Percentiles rank a stretch among this genome's conserved stretches.
These are phyloP conservation scores for Neofusicoccum umdonicola DNA, from an alignment of 2,329 filamentous ascomycete genomes.

Conservation along the genomic window DNA sequence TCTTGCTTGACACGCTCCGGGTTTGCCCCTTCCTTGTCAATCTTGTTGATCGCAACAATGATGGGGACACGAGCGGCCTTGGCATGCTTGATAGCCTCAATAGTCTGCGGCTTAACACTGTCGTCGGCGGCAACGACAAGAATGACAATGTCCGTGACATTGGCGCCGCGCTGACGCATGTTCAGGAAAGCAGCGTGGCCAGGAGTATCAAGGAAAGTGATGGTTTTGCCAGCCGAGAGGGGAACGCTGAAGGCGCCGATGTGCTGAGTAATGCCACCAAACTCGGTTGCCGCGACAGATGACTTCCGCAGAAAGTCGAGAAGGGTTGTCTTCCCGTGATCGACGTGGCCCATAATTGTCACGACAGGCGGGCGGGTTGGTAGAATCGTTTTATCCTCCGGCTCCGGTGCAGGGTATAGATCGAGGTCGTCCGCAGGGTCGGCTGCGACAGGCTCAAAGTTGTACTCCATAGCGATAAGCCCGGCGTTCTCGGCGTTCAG, in stretches of 20 bases:
- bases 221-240: constrained; percentile 77
- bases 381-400: constrained; percentile 63
- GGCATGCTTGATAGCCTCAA: constrained; percentile 95
- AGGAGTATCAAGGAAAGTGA: constrained; percentile 96
- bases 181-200: constrained; percentile 93
- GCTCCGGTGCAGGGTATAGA: constrained; percentile 61
- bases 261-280: constrained; percentile 96
- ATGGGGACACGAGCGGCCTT: constrained; percentile 84
- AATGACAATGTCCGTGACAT: constrained; percentile 95
- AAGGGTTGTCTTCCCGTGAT: constrained; percentile 96
- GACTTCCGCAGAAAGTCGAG: constrained; percentile 91
- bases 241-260: constrained; percentile 95
- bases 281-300: constrained; percentile 84
- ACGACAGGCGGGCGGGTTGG: constrained; percentile 85
- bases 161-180: constrained; percentile 93
- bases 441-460: constrained; percentile 80
- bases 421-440: constrained; percentile 63
- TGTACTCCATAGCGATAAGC: constrained; percentile 87
- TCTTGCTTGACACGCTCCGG: constrained; percentile 85
- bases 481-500: constrained; percentile 88
- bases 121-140: constrained; percentile 95
- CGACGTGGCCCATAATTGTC: constrained; percentile 99
- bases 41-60: constrained; percentile 96
- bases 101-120: constrained; percentile 93
- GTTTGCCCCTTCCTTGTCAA: constrained; percentile 82